Evolutionary conservation across 441 rosid species (phyloP), one percentile per base, ranked within the genome.

Genomic region (Daphne laureola): DNA sequence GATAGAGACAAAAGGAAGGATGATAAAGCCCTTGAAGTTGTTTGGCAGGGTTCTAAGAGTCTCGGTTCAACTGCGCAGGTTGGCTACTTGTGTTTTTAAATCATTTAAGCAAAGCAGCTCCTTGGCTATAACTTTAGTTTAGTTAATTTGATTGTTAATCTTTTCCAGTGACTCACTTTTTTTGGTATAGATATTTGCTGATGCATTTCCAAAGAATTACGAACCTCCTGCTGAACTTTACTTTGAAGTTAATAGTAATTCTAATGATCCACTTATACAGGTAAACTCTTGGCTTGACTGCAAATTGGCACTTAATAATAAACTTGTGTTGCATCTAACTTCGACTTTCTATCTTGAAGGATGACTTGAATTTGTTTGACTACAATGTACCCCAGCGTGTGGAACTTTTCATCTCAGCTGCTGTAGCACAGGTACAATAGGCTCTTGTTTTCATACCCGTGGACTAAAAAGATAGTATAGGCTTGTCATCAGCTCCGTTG

Each of bases 11-110:
- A 73, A 61, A 59, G 84, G 46, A 78, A 66, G 58, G 52, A 61
- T 41, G 78, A 75, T 26, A 78, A 73, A 57, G 59, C 61, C 54
- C 78, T 78, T 18, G 84, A 78, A 67, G 81, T 78, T 57, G 62
- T 78, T 51, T 78, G 84, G 84, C 73, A 54, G 38, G 84, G 69
- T 25, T 75, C 84, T 14, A 73, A 75, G 63, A 75, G 75, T 66
- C 69, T 78, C 12, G 84, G 81, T 53, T 78, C 84, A 47, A 75
- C 84, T 51, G 64, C 81, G 13, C 84, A 75, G 78, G 83, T 72
- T 54, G 61, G 62, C 43, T 49, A 36, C 12, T 27, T 17, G n/a
- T 49, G 54, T 18, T 13, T 8, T 58, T 15, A 15, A 46, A 40
- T 25, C 14, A 3, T n/a, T 42, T 41, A 26, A 45, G 26, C 17